These are phyloP conservation scores for Trypanosoma cruzi DNA, from an alignment of 208 protist species.

Conservation along the genomic window DNA sequence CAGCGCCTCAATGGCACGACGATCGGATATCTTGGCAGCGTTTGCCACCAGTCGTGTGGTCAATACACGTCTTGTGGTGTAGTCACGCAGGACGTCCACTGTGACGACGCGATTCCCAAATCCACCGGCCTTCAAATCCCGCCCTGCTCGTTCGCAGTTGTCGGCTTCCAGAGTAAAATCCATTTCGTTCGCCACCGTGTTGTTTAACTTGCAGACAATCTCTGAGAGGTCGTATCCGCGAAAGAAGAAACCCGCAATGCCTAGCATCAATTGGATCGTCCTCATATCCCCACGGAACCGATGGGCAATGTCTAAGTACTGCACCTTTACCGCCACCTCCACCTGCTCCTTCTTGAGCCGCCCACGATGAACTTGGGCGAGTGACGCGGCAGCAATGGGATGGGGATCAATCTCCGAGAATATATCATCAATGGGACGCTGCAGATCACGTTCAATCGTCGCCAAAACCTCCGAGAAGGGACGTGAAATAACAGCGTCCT, in stretches of 20 bases:
- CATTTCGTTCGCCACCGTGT: conserved; percentile 90
- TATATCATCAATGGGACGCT: conserved; percentile 44
- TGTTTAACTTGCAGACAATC: conserved; percentile 87
- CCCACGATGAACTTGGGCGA: conserved; percentile 91
- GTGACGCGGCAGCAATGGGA: conserved; percentile 87
- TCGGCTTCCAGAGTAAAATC: conserved; percentile 94
- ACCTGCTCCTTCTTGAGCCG: conserved; percentile 48
- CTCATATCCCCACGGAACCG: conserved; percentile 90
- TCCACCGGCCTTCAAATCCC: conserved; percentile 69
- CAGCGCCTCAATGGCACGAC: conserved; percentile 46
- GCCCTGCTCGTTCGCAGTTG: conserved; percentile 86
- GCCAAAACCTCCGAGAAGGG: conserved; percentile 79
- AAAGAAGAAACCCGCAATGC: conserved; percentile 72
- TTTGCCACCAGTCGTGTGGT: conserved; percentile 69
- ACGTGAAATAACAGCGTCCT: conserved; percentile 76
- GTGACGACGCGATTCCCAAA: conserved; percentile 78
- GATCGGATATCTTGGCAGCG: conserved; percentile 82
- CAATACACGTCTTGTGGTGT: conserved; percentile 68
- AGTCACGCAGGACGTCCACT: conserved; percentile 57
- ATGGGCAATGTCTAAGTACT: conserved; percentile 89
- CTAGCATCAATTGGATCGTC: conserved; percentile 81
- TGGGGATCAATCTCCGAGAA: conserved; percentile 69
- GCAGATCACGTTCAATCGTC: conserved; percentile 75
- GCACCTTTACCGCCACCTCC: conserved; percentile 96
- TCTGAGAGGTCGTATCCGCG: conserved; percentile 87